Base-by-base conservation (phyloP, 2,329 filamentous ascomycete species). In the Fusarium tanahbumbuense region DNA sequence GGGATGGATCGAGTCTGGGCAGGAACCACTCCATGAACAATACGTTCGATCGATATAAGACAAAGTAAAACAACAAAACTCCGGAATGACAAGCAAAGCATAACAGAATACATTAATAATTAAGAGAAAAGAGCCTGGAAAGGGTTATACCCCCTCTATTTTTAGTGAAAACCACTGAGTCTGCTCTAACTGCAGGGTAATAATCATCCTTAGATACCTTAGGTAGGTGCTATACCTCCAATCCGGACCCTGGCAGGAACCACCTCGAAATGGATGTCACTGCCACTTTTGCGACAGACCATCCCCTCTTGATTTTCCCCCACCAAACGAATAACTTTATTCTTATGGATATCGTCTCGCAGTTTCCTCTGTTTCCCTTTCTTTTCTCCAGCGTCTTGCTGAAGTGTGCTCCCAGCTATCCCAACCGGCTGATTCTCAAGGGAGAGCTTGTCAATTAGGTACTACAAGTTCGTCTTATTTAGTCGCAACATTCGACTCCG, bases 221-320 rank as follows among this genome's bases (percentile, higher is more conserved):
- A 23, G 28, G 28, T 27, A 27, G 34, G 10, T 46, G 18, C 18
- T n/a, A 8, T 27, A n/a, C 44, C 16, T 47, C 44, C 16, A 12
- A 20, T 47, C 18, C 16, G n/a, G 13, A 23, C 28, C 46, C 28
- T 41, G 34, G 34, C 15, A 27, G 20, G 46, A 18, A 18, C 50
- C 42, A n/a, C 18, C 46, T 34, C 37, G 45, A 60, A 65, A 50
- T 55, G 49, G 60, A 50, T 55, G 49, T 52, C 61, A 66, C 66
- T 62, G 66, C 56, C 44, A 49, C 57, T 60, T 70, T 68, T 37
- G 57, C 45, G 61, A 56, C 40, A 55, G 42, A 37, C 18, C 12
- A 23, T 18, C 22, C 48, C 23, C 8, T 52, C 50, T 64, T 46
- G n/a, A 54, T 58, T 50, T 10, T 54, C 34, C 34, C 66, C 40